These are phyloP conservation scores for Calophaca sinica DNA, from an alignment of 306 rosid genomes.

Conservation along the genomic window DNA sequence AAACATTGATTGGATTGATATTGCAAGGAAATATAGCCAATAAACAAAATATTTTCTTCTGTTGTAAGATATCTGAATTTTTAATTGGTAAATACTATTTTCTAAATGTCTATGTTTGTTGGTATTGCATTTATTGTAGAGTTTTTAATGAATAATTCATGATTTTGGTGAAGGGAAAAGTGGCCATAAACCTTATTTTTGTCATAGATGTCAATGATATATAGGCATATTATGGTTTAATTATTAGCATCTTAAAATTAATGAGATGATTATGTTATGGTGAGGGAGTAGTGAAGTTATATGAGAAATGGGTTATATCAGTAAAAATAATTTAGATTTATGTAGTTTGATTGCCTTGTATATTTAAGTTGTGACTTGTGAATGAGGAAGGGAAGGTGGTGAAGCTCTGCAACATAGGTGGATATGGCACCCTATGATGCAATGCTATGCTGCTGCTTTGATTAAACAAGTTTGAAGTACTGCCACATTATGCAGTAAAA, in stretches of 20 bases:
- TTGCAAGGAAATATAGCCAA: not conserved
- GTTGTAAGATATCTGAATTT: not conserved
- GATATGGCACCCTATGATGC: no score
- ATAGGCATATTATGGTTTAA: slow-evolving; percentile 20
- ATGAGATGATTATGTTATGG: slow-evolving; percentile 8
- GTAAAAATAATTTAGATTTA: not conserved
- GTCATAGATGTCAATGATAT: not conserved
- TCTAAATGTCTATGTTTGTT: not conserved
- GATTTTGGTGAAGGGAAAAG: slow-evolving; percentile 8
- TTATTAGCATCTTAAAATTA: slow-evolving; percentile 21
- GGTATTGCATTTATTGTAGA: not conserved
- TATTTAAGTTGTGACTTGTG: no score
- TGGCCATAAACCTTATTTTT: not conserved
- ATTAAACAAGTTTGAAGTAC: not conserved
- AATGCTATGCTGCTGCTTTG: no score
- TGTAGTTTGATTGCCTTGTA: no score
- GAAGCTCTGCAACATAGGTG: no score
- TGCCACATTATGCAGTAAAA: not conserved
- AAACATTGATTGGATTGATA: slow-evolving; percentile 7
- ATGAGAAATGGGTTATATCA: slow-evolving; percentile 3
- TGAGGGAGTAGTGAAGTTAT: slow-evolving; percentile 2
- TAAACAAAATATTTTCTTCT: slow-evolving; percentile 2
- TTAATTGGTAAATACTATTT: not conserved
- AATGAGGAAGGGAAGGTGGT: no score
- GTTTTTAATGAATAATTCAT: slow-evolving; percentile 33